Evolutionary conservation across 805 yeast species (phyloP).

Genomic region (Wickerhamomyces ciferrii): DNA sequence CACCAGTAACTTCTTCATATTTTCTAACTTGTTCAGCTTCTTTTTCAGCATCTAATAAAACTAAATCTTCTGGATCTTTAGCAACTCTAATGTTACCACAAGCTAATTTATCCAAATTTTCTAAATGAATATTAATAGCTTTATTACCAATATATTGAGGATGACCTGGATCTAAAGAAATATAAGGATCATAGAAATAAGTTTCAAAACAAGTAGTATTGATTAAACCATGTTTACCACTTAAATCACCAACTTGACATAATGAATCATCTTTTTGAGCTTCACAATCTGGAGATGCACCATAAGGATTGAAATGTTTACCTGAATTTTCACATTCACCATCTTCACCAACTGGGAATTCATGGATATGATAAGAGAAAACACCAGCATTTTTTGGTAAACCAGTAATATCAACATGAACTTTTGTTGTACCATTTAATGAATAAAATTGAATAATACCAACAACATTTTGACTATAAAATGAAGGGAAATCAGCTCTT

Average conservation of each 20-base stretch:
- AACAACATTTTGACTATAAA: constrained; percentile 28
- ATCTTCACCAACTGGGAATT: constrained; percentile 42
- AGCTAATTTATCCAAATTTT: constrained; percentile 50
- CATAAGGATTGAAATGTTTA: constrained; percentile 59
- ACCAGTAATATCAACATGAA: constrained; percentile 66
- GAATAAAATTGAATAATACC: constrained; percentile 59
- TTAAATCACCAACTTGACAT: constrained; percentile 71
- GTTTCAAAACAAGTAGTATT: constrained; percentile 65
- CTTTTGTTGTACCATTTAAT: constrained; percentile 55
- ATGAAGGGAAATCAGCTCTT: constrained; percentile 25
- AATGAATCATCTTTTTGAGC: constrained; percentile 42
- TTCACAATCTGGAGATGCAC: constrained; percentile 50
- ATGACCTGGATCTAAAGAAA: constrained; percentile 52
- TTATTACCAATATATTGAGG: constrained; percentile 56
- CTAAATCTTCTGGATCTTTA: constrained; percentile 22
- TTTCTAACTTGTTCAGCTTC: constrained; percentile 20
- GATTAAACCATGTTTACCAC: constrained; percentile 75
- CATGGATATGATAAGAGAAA: constrained; percentile 66
- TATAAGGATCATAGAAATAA: constrained; percentile 56
- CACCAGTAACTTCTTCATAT: constrained; percentile 21
- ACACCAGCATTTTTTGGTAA: constrained; percentile 65
- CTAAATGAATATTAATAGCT: constrained; percentile 52
- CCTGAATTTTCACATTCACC: constrained; percentile 53
- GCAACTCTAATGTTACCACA: constrained; percentile 49
- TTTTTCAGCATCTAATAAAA: constrained; percentile 20